Evolutionary conservation across 2,329 filamentous ascomycete species (phyloP).

Genomic region (Cucurbitaria berberidis): DNA sequence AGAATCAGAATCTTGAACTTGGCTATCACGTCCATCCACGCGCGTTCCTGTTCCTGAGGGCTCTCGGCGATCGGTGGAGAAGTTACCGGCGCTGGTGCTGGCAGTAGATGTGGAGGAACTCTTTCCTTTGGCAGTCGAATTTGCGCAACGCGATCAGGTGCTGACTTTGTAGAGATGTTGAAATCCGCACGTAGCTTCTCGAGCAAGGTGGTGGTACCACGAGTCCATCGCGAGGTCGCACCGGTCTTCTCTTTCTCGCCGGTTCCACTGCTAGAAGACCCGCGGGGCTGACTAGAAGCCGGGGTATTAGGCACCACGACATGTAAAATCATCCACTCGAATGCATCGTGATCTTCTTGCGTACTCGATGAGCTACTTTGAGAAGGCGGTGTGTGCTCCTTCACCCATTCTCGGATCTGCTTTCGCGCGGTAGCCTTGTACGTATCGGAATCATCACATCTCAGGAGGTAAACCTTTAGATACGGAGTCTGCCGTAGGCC

Average conservation of each 20-base stretch:
- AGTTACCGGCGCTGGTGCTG: constrained; percentile 48
- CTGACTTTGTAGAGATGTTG: constrained; percentile 75
- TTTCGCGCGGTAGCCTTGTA: constrained; percentile 84
- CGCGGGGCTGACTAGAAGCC: constrained; percentile 78
- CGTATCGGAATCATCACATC: constrained; percentile 93
- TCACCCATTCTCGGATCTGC: constrained; percentile 89
- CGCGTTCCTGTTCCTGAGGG: constrained; percentile 77
- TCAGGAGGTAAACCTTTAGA: constrained; percentile 84
- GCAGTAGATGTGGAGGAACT: constrained; percentile 54
- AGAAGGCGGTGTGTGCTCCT: constrained; percentile 67
- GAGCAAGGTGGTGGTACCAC: constrained; percentile 78
- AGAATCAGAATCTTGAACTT: constrained; percentile 90
- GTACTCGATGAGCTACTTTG: constrained; percentile 65
- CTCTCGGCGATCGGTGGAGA: constrained; percentile 60
- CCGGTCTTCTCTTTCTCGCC: constrained; percentile 70
- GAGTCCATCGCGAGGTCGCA: constrained; percentile 75
- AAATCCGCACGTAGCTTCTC: constrained; percentile 93
- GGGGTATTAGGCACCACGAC: constrained; percentile 87
- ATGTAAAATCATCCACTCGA: constrained; percentile 93
- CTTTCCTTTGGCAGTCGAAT: constrained; percentile 70
- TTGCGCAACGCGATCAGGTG: constrained; percentile 81
- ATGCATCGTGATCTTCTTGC: constrained; percentile 94
- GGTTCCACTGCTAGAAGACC: constrained; percentile 55
- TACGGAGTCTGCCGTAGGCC: constrained; percentile 92
- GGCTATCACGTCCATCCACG: constrained; percentile 81